phyloP scores from a whole-genome alignment of 1,284 basidiomycete genomes.

The Inonotus obliquus region DNA sequence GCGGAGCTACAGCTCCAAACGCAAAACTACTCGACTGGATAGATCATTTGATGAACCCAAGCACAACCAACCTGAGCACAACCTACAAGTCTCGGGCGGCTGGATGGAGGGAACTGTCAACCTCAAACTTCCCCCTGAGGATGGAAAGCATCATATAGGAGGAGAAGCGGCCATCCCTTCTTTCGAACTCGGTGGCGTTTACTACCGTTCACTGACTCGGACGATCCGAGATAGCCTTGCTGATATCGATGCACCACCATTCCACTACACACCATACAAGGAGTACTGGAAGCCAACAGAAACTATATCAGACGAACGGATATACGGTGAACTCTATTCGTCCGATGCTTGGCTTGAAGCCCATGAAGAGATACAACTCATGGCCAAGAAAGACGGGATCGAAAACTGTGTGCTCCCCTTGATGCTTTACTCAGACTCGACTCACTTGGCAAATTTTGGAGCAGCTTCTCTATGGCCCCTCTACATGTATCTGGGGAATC shows the following conservation, averaged over 20 bases:
- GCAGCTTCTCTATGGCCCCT: constrained; percentile 30
- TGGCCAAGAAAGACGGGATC: constrained; percentile 17
- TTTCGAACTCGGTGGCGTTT: neutral
- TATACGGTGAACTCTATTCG: constrained; percentile 30
- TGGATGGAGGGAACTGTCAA: neutral
- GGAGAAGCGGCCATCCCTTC: too few relatives aligned
- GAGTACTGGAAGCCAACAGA: constrained; percentile 24
- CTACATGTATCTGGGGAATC: constrained; percentile 28
- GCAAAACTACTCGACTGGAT: too few relatives aligned
- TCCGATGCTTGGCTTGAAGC: constrained; percentile 27
- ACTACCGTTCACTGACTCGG: constrained; percentile 3
- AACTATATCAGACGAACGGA: constrained; percentile 19
- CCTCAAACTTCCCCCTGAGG: neutral
- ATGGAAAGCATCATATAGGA: too few relatives aligned
- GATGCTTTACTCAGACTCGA: constrained; percentile 35
- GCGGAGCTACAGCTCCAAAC: neutral
- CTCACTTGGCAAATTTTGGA: constrained; percentile 32
- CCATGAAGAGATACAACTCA: constrained; percentile 23
- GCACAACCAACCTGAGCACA: too few relatives aligned
- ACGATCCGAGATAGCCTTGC: constrained; percentile 1
- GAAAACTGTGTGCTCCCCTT: constrained; percentile 23
- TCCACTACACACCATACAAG: constrained; percentile 27
- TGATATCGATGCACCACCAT: constrained; percentile 14
- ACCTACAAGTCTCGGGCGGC: neutral
- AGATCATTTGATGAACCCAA: too few relatives aligned